A percentile compares a stretch with the other conserved stretches of the same genome.
Conservation (phyloP, 2,329 filamentous ascomycete genomes). For the Cercospora zeina region DNA sequence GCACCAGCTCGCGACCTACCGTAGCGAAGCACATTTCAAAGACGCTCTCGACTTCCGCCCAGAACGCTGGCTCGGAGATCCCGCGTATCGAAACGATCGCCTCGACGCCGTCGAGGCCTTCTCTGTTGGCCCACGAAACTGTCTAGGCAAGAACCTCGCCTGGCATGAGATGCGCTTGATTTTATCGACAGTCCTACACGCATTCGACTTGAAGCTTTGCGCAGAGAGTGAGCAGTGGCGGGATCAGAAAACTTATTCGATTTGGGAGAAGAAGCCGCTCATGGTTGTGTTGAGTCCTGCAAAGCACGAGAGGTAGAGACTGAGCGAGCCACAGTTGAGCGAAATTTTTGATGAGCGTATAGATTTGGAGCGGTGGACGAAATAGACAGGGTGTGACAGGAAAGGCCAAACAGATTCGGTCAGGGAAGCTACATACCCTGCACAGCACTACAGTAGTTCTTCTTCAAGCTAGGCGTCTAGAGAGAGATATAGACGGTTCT, state of each 20-base stretch:
- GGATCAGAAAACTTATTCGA: constrained; percentile 37
- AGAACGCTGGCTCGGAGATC: constrained; percentile 38
- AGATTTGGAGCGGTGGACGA: no score
- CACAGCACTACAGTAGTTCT: not conserved
- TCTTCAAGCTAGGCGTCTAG: not conserved
- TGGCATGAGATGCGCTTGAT: constrained; percentile 42
- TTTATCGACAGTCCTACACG: constrained; percentile 42
- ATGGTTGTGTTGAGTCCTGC: constrained; percentile 16
- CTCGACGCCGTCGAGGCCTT: constrained; percentile 37
- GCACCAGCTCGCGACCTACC: constrained; percentile 30
- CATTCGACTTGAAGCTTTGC: constrained; percentile 42
- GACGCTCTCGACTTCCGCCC: constrained; percentile 36
- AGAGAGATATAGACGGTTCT: not conserved
- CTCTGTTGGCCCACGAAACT: constrained; percentile 33
- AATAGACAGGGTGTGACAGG: not conserved
- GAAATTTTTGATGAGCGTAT: not conserved
- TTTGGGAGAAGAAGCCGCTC: constrained; percentile 40
- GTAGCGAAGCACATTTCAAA: constrained; percentile 26
- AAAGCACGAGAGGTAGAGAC: not conserved
- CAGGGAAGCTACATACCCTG: not conserved
- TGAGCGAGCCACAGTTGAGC: not conserved
- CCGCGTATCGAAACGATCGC: constrained; percentile 35
- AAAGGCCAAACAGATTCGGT: not conserved
- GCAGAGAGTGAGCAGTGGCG: constrained; percentile 35
- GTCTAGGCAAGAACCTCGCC: constrained; percentile 31